Percentiles rank a stretch among this genome's conserved stretches.
Conservation (phyloP, 2,329 filamentous ascomycete species). For the Aspergillus tamarii region DNA sequence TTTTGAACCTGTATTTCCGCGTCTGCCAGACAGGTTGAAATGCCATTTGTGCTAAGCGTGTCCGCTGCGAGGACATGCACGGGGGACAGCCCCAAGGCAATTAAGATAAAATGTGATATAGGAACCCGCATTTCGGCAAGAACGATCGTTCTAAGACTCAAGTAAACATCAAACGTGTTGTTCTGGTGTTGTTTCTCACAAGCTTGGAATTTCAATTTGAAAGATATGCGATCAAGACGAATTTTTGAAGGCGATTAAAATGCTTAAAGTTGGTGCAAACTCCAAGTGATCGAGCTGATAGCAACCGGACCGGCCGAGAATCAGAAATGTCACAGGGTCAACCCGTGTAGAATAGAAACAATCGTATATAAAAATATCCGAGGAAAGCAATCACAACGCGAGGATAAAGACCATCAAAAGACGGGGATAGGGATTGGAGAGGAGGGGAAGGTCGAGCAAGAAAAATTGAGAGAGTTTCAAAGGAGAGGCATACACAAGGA, state of each 20-base stretch:
- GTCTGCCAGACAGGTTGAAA: constrained; percentile 67
- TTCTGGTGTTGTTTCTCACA: not conserved
- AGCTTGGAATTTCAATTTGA: not conserved
- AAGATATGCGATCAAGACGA: not conserved
- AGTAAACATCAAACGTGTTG: not conserved
- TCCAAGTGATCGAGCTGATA: not conserved
- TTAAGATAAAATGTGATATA: constrained; percentile 24
- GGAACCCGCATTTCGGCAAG: constrained; percentile 30
- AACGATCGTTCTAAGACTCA: not conserved
- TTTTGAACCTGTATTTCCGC: constrained; percentile 70
- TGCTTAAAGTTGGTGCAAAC: not conserved
- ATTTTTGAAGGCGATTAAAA: not conserved
- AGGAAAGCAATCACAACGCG: not conserved
- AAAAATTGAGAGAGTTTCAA: not conserved
- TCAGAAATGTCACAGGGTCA: constrained; percentile 30
- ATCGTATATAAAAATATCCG: not conserved
- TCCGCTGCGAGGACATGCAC: constrained; percentile 63
- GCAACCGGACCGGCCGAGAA: constrained; percentile 15
- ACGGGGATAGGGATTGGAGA: not conserved
- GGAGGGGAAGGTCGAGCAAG: not conserved
- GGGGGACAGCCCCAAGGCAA: constrained; percentile 33
- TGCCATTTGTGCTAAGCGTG: constrained; percentile 78
- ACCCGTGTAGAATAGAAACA: constrained; percentile 27
- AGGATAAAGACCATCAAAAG: not conserved
- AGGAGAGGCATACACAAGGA: not conserved